Base-by-base conservation (phyloP, 2,329 filamentous ascomycete genomes). In the Diplodia intermedia region DNA sequence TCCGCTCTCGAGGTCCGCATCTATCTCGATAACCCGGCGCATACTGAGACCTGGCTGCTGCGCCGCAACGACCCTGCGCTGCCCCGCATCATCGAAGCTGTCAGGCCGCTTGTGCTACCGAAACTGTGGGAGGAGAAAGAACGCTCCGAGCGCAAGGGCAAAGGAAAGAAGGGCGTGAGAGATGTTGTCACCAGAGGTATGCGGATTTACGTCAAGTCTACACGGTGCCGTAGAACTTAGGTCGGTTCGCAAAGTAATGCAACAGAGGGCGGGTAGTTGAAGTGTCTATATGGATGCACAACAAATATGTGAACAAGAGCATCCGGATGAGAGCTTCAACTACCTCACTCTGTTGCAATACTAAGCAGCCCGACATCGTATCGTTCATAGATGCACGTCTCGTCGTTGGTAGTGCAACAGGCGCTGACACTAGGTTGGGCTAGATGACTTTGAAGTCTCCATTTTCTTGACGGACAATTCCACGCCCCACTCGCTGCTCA, bases 1-100 rank as follows among this genome's bases (percentile, higher is more conserved):
- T 97, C 94, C 4, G 93, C 97, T 38, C 86, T 99, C n/a, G 95
- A 99, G 85, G 93, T 92, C 71, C 93, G 94, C 71, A 95, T 99
- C 72, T 98, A 98, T 79, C 88, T 97, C 56, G 94, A 98, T 71
- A 94, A 94, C 73, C 95, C 95, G 0, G 88, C 90, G 14, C 88
- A 97, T 69, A 88, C 89, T 29, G 88, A 92, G 71, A 89, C 90
- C 75, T 97, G 96, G 89, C 87, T 99, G 20, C 86, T 97, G 71
- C 90, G 91, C 73, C 86, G 91, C 43, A 88, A 89, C 71, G 85
- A 93, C 73, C 89, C 91, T 3, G 86, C 94, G 18, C 86, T 99
- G 15, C 89, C 90, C 49, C 90, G 90, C 71, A 89, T 98, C 73
- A 93, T 99, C 69, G 88, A 92, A 77, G 91, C 90, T 69, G 89